Percentiles rank a stretch among this genome's conserved stretches.
These are phyloP conservation scores for Fragaria vesca DNA, from an alignment of 306 rosid genomes.

Conservation along the genomic window DNA sequence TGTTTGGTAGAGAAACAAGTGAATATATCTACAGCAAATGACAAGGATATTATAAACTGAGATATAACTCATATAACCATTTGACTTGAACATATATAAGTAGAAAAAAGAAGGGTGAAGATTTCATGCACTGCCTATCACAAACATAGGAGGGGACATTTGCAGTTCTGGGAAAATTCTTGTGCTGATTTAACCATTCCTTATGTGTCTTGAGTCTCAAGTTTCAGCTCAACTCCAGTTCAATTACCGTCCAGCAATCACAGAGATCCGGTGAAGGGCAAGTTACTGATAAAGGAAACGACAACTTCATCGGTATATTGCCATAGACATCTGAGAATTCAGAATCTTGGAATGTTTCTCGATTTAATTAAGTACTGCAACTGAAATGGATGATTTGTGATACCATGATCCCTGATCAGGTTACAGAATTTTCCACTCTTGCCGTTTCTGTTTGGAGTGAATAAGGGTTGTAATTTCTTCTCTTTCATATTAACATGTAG, in stretches of 20 bases:
- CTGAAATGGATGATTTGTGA: neutral
- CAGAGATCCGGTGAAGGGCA: neutral
- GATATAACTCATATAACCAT: neutral
- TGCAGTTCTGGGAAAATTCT: neutral
- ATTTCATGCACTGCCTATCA: neutral
- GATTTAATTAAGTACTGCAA: neutral
- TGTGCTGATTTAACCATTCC: neutral
- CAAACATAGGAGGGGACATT: neutral
- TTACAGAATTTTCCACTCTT: neutral
- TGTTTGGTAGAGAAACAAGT: neutral
- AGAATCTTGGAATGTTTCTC: neutral
- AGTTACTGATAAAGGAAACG: neutral
- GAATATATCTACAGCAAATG: neutral
- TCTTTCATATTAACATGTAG: neutral
- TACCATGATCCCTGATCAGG: neutral
- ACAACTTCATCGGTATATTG: neutral
- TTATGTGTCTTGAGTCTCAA: neutral
- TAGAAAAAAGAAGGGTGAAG: neutral
- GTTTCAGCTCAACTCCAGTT: neutral
- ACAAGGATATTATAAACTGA: neutral
- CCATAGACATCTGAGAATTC: neutral
- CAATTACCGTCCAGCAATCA: neutral
- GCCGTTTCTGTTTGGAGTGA: no score
- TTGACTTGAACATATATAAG: neutral
- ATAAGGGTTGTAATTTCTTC: neutral